Conservation (phyloP, 805 yeast species). For the Pichia scutulata region DNA sequence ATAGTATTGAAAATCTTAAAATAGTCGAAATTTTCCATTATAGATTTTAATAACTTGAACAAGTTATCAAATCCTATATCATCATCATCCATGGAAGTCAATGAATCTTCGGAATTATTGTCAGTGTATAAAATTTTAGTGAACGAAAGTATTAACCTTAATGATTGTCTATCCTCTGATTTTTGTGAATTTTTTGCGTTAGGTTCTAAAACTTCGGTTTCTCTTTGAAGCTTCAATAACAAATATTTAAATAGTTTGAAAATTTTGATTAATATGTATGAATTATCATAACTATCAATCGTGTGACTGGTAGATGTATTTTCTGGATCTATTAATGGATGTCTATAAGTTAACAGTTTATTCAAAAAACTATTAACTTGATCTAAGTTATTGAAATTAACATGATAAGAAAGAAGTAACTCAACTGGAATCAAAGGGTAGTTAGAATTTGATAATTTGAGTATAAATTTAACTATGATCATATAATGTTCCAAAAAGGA, state of each 20-base stretch:
- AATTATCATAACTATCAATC: conserved; percentile 21
- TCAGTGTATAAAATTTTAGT: conserved; percentile 27
- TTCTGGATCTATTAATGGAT: conserved; percentile 9
- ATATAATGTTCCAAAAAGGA: conserved; percentile 34
- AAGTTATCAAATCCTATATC: conserved; percentile 26
- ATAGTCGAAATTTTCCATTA: conserved; percentile 18
- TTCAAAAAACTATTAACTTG: conserved; percentile 16
- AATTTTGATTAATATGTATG: conserved; percentile 36
- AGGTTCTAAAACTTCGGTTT: conserved; percentile 19
- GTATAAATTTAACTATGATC: conserved; percentile 23
- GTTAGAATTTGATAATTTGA: conserved; percentile 21
- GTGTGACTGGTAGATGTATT: background rate
- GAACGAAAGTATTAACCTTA: conserved; percentile 27
- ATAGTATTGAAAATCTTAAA: conserved; percentile 14
- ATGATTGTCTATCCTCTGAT: conserved; percentile 21
- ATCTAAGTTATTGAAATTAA: conserved; percentile 13
- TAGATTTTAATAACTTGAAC: conserved; percentile 24
- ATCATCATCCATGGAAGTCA: conserved; percentile 12
- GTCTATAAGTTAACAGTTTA: conserved; percentile 13
- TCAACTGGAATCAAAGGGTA: conserved; percentile 24
- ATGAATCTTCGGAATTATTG: conserved; percentile 8
- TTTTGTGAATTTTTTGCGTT: conserved; percentile 16
- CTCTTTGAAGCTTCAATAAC: conserved; percentile 21
- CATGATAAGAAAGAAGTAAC: conserved; percentile 8
- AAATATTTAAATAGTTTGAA: conserved; percentile 30